A percentile compares a stretch with the other conserved stretches of the same genome.
These are phyloP conservation scores for Neurospora tetraspora DNA, from an alignment of 495 filamentous ascomycete genomes.

Conservation along the genomic window DNA sequence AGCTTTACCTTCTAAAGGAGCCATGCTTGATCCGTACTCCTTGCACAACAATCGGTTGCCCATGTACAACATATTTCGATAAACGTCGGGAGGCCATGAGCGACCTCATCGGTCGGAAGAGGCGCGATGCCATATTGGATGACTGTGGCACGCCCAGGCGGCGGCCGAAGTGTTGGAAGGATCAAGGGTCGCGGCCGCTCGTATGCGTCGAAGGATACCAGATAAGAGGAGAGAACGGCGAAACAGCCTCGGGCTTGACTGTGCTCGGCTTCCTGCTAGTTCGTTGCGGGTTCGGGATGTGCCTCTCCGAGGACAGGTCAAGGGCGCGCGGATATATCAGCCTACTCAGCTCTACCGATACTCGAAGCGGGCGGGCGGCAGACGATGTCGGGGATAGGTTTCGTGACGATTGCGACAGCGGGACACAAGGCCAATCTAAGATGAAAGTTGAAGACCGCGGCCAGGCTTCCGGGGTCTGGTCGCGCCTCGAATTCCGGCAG, in stretches of 20 bases:
- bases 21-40: constrained; percentile 24
- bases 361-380: not conserved
- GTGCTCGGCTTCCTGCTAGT: not conserved
- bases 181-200: not conserved
- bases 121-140: constrained; percentile 24
- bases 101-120: constrained; percentile 19
- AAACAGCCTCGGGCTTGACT: not conserved
- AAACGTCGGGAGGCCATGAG: constrained; percentile 8
- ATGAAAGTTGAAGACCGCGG: not conserved
- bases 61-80: constrained; percentile 3
- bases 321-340: not conserved
- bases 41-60: constrained; percentile 20
- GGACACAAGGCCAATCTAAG: not conserved
- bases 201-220: not conserved
- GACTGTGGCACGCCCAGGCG: constrained; percentile 24
- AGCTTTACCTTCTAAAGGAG: not conserved
- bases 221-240: not conserved
- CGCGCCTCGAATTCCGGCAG: not conserved
- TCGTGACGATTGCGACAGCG: not conserved
- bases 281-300: not conserved
- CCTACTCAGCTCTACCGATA: not conserved
- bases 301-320: not conserved
- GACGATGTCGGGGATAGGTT: not conserved
- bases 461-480: not conserved
- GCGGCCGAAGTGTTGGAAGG: constrained; percentile 20